A percentile compares a stretch with the other conserved stretches of the same genome.
phyloP scores from a whole-genome alignment of 192 early-diverging fungal species.

The Backusella luteola region DNA sequence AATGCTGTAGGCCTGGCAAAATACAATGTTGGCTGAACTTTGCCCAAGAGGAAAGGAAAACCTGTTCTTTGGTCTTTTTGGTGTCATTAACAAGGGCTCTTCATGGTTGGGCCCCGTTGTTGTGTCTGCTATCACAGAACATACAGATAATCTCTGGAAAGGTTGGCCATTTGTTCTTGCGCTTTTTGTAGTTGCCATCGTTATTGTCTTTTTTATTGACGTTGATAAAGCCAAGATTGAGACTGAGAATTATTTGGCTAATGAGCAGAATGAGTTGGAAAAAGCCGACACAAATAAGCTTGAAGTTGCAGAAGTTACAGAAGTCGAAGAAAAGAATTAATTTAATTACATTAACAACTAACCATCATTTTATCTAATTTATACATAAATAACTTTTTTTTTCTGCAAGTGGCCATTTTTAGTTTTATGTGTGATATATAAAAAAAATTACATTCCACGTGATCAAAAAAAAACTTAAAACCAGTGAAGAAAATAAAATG shows the following conservation, averaged over 20 bases:
- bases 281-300: not conserved
- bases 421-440: not conserved
- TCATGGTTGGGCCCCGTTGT: constrained; percentile 75
- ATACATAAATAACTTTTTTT: not conserved
- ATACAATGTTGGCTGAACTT: constrained; percentile 63
- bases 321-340: not conserved
- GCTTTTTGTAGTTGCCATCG: constrained; percentile 51
- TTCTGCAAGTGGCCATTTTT: not conserved
- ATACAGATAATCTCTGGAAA: constrained; percentile 51
- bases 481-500: not conserved
- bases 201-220: constrained; percentile 54
- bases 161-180: constrained; percentile 54
- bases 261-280: not conserved
- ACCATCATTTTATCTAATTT: not conserved
- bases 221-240: constrained; percentile 56
- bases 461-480: not conserved
- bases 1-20: constrained; percentile 40
- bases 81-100: constrained; percentile 69
- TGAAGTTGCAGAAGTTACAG: not conserved
- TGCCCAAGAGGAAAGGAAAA: constrained; percentile 64
- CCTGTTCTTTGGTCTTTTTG: constrained; percentile 71
- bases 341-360: not conserved
- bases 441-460: not conserved
- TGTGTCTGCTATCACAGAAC: constrained; percentile 59
- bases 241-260: constrained; percentile 33